phyloP scores from a whole-genome alignment of 2,329 filamentous ascomycete genomes.

The Scleromitrula shiraiana region DNA sequence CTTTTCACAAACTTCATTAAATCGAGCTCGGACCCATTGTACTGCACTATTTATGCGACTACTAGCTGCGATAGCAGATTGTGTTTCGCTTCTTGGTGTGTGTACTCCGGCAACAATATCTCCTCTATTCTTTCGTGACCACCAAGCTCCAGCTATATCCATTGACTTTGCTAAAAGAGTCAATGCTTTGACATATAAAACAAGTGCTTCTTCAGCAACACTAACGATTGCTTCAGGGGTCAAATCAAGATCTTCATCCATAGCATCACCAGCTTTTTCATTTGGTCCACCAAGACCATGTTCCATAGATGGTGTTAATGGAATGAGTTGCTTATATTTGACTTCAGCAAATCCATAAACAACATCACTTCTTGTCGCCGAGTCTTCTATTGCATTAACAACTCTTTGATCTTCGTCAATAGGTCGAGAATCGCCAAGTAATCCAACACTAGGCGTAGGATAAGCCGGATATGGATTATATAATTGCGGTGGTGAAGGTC shows the following conservation, averaged over 20 bases:
- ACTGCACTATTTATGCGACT: conserved; percentile 83
- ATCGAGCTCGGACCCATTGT: conserved; percentile 87
- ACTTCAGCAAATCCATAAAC: conserved; percentile 97
- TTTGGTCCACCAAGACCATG: conserved; percentile 59
- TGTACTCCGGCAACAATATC: conserved; percentile 43
- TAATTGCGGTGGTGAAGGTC: conserved; percentile 63
- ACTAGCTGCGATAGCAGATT: conserved; percentile 35
- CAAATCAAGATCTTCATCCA: conserved; percentile 65
- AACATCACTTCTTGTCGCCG: conserved; percentile 87
- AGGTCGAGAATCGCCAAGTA: conserved; percentile 59
- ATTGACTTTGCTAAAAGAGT: conserved; percentile 87
- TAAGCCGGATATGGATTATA: conserved; percentile 82
- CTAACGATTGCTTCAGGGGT: conserved; percentile 79
- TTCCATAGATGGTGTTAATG: conserved; percentile 70
- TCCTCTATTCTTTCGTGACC: conserved; percentile 67
- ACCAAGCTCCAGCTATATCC: conserved; percentile 91
- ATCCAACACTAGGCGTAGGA: conserved; percentile 57
- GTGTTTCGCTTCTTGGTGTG: conserved; percentile 34
- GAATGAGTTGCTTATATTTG: conserved; percentile 96
- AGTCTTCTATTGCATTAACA: conserved; percentile 79
- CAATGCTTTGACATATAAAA: conserved; percentile 92
- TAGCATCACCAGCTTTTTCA: conserved; percentile 44
- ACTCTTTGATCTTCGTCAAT: conserved; percentile 74
- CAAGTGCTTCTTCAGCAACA: conserved; percentile 87
- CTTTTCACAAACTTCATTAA: conserved; percentile 97